Evolutionary conservation across 495 filamentous ascomycete genomes (phyloP), one percentile per base, ranked within the genome.

Genomic region (Lindgomyces ingoldianus): DNA sequence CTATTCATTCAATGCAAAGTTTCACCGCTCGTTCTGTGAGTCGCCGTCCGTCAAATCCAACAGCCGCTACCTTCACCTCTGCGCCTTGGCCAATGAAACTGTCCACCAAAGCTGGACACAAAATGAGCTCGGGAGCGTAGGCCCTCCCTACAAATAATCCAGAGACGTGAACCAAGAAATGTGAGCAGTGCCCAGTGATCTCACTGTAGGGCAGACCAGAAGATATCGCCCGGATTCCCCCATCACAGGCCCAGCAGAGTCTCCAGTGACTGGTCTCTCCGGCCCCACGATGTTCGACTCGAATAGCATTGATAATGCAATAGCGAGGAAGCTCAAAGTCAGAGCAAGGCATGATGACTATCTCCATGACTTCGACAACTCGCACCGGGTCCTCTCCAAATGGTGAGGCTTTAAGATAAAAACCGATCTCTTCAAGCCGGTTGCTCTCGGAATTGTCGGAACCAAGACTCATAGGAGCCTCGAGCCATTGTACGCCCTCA

Each of bases 181-280:
- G 46, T 6, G 69, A 51, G 48, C 71, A 71, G 0, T 65, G 69
- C 2, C 71, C 71, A 1, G 71, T 73, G 27, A 61, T 53, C 12
- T 46, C 29, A 41, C 71, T 73, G 52, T 67, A 71, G 0, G 71
- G 71, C 16, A 59, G 25, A n/a, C 57, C 59, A 25, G 3, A 6
- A 11, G 16, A 16, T 54, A 29, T 9, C 3, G 3, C 16, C 29
- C n/a, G 14, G 12, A 46, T 46, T 45, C 25, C 14, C 24, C 45
- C 33, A 39, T 52, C 46, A 19, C 16, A 67, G 10, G 22, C 12
- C 63, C 59, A 70, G 33, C 44, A 48, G 11, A 70, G 41, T 29
- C 67, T 52, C 44, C 59, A 53, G 53, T 70, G 62, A 16, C 21
- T 46, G 9, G 30, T 62, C 16, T 70, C 62, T 12, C 42, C 50